These are phyloP conservation scores for Backusella luteola DNA, from an alignment of 192 early-diverging fungal species.

Conservation along the genomic window DNA sequence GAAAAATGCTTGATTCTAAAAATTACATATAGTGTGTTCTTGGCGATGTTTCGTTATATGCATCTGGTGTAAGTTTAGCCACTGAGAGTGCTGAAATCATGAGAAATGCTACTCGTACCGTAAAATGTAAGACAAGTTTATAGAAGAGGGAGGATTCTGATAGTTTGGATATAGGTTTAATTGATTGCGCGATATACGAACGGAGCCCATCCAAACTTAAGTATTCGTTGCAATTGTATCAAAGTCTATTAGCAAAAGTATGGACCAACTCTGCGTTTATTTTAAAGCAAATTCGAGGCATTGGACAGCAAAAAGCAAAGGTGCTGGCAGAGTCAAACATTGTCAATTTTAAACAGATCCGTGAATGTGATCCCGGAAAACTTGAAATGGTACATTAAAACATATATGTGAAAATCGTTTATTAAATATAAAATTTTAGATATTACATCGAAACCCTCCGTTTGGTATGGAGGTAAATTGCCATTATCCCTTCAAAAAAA, in stretches of 20 bases:
- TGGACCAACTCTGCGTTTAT: conserved; percentile 53
- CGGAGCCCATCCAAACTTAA: conserved; percentile 14
- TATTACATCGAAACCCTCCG: conserved; percentile 58
- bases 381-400: conserved; percentile 46
- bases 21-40: conserved; percentile 22
- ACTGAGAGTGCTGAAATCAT: conserved; percentile 24
- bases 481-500: background rate
- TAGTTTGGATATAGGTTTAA: conserved; percentile 16
- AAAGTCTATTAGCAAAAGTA: conserved; percentile 39
- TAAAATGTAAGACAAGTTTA: conserved; percentile 20
- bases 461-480: conserved; percentile 54
- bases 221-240: conserved; percentile 36
- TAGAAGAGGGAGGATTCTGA: background rate
- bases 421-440: conserved; percentile 26
- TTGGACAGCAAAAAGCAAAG: conserved; percentile 49
- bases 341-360: conserved; percentile 45
- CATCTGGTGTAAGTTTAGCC: conserved; percentile 16
- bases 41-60: conserved; percentile 27
- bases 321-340: conserved; percentile 49
- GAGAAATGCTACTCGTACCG: conserved; percentile 26
- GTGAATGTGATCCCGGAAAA: conserved; percentile 38
- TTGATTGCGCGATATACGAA: conserved; percentile 27
- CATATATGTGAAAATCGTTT: background rate
- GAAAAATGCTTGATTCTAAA: too few relatives aligned
- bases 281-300: conserved; percentile 56